phyloP scores from a whole-genome alignment of 176 grass and related monocot genomes.

The Hsuehochloa calcarea region DNA sequence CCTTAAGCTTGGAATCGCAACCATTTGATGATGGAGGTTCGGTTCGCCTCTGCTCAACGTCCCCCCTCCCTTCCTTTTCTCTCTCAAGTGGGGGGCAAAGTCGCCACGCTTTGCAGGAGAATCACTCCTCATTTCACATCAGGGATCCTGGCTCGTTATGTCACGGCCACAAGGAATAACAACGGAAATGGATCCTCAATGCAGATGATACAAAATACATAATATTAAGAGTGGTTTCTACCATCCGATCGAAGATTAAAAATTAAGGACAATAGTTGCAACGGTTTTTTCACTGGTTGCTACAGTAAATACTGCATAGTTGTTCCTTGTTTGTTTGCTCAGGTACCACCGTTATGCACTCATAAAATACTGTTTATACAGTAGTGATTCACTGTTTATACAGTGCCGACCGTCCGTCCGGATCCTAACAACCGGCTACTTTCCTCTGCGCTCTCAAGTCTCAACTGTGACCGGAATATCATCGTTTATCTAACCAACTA shows the following conservation, averaged over 20 bases:
- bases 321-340: too few species aligned
- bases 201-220: too few species aligned
- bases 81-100: slow-evolving; percentile 9
- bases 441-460: background rate
- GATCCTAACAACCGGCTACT: background rate
- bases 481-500: background rate
- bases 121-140: slow-evolving; percentile 28
- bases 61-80: background rate
- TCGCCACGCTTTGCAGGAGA: slow-evolving; percentile 35
- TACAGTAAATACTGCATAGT: too few species aligned
- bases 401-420: too few species aligned
- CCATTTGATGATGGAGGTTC: background rate
- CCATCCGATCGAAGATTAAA: too few species aligned
- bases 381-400: too few species aligned
- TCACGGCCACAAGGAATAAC: background rate
- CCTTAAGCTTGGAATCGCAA: slow-evolving; percentile 52
- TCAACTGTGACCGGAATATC: background rate
- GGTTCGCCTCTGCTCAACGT: background rate
- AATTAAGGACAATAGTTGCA: too few species aligned
- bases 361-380: too few species aligned
- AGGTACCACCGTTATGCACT: too few species aligned
- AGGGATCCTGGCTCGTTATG: background rate
- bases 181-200: background rate
- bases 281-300: too few species aligned
- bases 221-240: too few species aligned